Percentiles rank a stretch among this genome's conserved stretches.
phyloP scores from a whole-genome alignment of 1,284 basidiomycete species.

The Volvariella volvacea region DNA sequence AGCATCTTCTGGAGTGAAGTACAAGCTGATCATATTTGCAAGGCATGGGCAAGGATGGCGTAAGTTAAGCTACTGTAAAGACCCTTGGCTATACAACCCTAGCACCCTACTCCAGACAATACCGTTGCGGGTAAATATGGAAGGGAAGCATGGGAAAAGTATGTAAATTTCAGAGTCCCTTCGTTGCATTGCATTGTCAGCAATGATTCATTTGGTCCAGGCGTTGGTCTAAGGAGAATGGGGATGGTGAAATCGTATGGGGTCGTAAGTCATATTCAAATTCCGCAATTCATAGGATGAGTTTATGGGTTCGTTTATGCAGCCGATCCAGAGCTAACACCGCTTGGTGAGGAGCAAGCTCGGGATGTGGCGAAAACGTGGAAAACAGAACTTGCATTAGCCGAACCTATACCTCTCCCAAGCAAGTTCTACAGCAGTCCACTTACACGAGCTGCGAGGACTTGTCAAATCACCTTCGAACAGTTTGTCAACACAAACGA shows the following conservation, averaged over 20 bases:
- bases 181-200: too few species aligned
- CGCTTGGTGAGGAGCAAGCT: slow-evolving; percentile 62
- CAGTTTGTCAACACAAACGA: slow-evolving; percentile 23
- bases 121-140: slow-evolving; percentile 71
- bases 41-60: slow-evolving; percentile 72
- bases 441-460: slow-evolving; percentile 65
- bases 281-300: too few species aligned
- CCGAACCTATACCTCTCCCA: slow-evolving; percentile 47
- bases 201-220: too few species aligned
- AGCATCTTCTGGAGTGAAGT: slow-evolving; percentile 30
- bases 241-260: slow-evolving; percentile 72
- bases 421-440: slow-evolving; percentile 66
- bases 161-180: slow-evolving; percentile 16
- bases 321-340: slow-evolving; percentile 76
- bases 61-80: too few species aligned
- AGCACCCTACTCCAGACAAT: slow-evolving; percentile 64
- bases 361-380: slow-evolving; percentile 46
- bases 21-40: slow-evolving; percentile 62
- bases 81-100: too few species aligned
- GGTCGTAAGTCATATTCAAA: slow-evolving; percentile 57
- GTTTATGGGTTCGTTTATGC: too few species aligned
- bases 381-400: slow-evolving; percentile 44
- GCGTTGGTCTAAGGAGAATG: slow-evolving; percentile 64
- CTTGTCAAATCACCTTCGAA: slow-evolving; percentile 59
- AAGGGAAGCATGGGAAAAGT: slow-evolving; percentile 54